A percentile compares a stretch with the other conserved stretches of the same genome.
Conservation (phyloP, 192 early-diverging fungal genomes). For the Gryganskiella cystojenkinii region DNA sequence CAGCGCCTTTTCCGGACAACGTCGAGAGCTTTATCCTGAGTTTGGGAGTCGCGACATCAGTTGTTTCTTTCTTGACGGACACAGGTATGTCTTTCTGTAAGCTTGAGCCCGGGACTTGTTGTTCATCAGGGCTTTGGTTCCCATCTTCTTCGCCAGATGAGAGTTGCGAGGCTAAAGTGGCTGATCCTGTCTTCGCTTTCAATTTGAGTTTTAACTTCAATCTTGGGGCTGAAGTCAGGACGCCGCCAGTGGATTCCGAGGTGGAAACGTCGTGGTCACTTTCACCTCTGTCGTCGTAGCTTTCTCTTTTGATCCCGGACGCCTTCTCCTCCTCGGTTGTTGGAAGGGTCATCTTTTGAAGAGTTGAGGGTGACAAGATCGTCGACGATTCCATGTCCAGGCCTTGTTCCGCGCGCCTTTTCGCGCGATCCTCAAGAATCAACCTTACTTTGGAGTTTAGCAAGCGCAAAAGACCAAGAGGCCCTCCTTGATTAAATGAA, state of each 20-base stretch:
- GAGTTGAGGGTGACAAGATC: not conserved
- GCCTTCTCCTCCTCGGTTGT: not conserved
- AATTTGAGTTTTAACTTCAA: constrained; percentile 40
- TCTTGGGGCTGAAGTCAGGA: constrained; percentile 9
- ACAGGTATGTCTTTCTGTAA: not conserved
- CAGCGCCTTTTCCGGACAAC: too few relatives aligned
- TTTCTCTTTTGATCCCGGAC: constrained; percentile 5
- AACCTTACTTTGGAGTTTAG: constrained; percentile 3
- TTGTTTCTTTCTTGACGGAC: too few relatives aligned
- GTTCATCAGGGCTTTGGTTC: constrained; percentile 3
- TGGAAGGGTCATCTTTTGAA: not conserved
- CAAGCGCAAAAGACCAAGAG: constrained; percentile 9
- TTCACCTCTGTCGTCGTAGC: not conserved
- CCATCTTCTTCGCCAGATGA: constrained; percentile 22
- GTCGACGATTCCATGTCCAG: too few relatives aligned
- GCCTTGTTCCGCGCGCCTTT: not conserved
- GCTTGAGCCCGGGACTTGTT: constrained; percentile 26
- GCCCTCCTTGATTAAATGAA: not conserved
- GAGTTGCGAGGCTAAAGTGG: not conserved
- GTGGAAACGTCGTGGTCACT: too few relatives aligned
- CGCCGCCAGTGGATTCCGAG: too few relatives aligned
- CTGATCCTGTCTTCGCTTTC: constrained; percentile 15
- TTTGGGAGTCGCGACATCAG: too few relatives aligned
- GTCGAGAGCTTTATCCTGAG: constrained; percentile 29
- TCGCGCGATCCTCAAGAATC: constrained; percentile 3